These are phyloP conservation scores for Leccinum subrobustum DNA, from an alignment of 1,284 basidiomycete genomes.

Conservation along the genomic window DNA sequence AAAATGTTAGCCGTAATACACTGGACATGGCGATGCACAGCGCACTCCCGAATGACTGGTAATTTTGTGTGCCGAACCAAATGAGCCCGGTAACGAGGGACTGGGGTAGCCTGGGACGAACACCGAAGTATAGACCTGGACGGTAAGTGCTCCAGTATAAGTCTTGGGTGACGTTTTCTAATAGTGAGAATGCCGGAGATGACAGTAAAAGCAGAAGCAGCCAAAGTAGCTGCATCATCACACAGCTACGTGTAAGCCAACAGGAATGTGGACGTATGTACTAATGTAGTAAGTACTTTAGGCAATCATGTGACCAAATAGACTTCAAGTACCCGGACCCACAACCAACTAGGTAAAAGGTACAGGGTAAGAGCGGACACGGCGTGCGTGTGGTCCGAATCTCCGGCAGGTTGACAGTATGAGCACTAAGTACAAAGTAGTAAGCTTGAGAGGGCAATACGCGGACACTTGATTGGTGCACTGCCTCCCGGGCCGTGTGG, in stretches of 20 bases:
- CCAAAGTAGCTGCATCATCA: constrained; percentile 27
- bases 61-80: constrained; percentile 89
- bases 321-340: background rate
- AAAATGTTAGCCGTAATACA: constrained; percentile 5
- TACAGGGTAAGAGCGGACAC: background rate
- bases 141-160: constrained; percentile 91
- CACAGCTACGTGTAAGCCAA: background rate
- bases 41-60: constrained; percentile 65
- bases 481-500: background rate
- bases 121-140: constrained; percentile 91
- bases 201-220: constrained; percentile 31
- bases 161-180: constrained; percentile 52
- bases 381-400: background rate
- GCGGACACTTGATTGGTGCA: constrained; percentile 7
- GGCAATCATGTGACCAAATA: constrained; percentile 13
- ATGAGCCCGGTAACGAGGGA: constrained; percentile 89
- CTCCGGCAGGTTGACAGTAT: background rate
- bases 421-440: background rate
- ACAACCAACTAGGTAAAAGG: background rate
- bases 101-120: constrained; percentile 80
- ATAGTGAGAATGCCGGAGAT: constrained; percentile 12
- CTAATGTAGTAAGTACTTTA: background rate
- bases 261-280: background rate
- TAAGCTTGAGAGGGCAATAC: background rate
- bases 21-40: constrained; percentile 15